Conservation (phyloP, 306 rosid genomes). For the Citrullus amarus region DNA sequence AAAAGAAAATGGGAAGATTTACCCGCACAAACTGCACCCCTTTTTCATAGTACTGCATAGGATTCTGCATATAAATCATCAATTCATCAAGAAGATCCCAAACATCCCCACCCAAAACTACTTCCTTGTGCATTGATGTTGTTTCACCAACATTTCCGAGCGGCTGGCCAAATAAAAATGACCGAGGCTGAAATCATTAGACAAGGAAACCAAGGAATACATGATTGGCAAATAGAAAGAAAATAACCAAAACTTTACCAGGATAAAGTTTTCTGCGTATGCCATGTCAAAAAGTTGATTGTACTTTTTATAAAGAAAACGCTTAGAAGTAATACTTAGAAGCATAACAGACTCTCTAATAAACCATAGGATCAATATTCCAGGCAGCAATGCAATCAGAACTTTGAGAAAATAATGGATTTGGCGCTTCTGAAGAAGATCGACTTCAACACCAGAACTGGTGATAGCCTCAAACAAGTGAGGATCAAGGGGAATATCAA, state of each 20-base stretch:
- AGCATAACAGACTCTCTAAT: conserved; percentile 72
- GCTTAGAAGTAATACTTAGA: conserved; percentile 55
- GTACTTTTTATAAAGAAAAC: conserved; percentile 78
- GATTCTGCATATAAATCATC: conserved; percentile 95
- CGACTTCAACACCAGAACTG: conserved; percentile 88
- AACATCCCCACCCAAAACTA: conserved; percentile 92
- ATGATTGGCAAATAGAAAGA: not conserved
- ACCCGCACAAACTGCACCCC: conserved; percentile 95
- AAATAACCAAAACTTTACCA: conserved; percentile 37
- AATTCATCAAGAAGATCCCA: conserved; percentile 98
- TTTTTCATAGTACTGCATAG: conserved; percentile 88
- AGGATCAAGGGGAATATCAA: conserved; percentile 92
- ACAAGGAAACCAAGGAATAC: not conserved
- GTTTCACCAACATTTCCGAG: conserved; percentile 74
- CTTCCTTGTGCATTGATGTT: conserved; percentile 83
- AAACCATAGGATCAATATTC: conserved; percentile 76
- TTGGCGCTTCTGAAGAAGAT: conserved; percentile 77
- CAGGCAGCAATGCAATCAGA: conserved; percentile 65
- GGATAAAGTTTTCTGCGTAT: conserved; percentile 78
- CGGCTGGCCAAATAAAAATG: conserved; percentile 44
- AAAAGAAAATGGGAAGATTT: conserved; percentile 17
- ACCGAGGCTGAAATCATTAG: conserved; percentile 2
- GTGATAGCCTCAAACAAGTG: conserved; percentile 76
- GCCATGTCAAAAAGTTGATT: conserved; percentile 89
- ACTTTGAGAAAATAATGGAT: conserved; percentile 87